These are phyloP conservation scores for sorghum (Sorghum bicolor) DNA, from an alignment of 176 grass and related monocot genomes.

Conservation along the genomic window DNA sequence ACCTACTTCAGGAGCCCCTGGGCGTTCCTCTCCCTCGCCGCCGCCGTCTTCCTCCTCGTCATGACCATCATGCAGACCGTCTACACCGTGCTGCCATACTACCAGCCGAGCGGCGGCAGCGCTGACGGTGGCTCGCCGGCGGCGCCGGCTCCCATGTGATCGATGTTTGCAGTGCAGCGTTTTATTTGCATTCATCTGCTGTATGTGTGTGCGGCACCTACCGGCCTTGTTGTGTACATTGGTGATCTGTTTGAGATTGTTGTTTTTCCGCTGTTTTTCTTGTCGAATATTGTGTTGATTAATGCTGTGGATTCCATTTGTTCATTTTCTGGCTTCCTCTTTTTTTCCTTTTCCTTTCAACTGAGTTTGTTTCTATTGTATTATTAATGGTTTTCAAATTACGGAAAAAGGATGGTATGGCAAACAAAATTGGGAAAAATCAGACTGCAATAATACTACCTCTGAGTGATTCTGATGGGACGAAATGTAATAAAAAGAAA, in stretches of 20 bases:
- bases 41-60: constrained; percentile 59
- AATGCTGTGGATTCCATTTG: neutral
- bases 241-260: neutral
- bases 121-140: neutral
- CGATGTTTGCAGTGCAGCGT: neutral
- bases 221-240: neutral
- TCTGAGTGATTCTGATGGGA: too few species aligned
- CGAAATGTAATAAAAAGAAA: too few species aligned
- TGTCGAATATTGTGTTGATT: too few species aligned
- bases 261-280: too few species aligned
- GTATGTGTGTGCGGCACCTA: neutral
- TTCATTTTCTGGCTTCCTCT: too few species aligned
- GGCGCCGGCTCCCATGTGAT: constrained; percentile 10
- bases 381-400: neutral
- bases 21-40: constrained; percentile 67
- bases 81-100: constrained; percentile 43
- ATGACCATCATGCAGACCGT: constrained; percentile 71
- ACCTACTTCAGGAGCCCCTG: constrained; percentile 87
- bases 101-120: neutral
- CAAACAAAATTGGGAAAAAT: neutral
- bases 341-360: neutral
- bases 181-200: too few species aligned
- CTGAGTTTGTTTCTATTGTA: too few species aligned
- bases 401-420: neutral
- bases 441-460: neutral